phyloP scores from a whole-genome alignment of 2,329 filamentous ascomycete genomes.

The Cercospora sesami region DNA sequence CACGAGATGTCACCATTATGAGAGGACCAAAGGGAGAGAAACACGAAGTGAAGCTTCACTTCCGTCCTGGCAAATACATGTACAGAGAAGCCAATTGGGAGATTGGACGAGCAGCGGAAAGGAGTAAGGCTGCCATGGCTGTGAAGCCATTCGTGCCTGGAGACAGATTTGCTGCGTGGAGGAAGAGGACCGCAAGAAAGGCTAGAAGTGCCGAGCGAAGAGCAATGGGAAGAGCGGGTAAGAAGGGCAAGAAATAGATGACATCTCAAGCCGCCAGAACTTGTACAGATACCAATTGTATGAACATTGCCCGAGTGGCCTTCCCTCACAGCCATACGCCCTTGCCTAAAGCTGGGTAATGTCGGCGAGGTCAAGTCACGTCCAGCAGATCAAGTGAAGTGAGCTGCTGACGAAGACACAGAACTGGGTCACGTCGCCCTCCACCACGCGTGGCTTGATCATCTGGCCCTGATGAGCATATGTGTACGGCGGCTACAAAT shows the following conservation, averaged over 20 bases:
- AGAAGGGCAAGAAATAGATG: conserved; percentile 15
- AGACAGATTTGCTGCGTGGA: conserved; percentile 66
- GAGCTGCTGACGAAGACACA: not conserved
- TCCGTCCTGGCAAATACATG: conserved; percentile 59
- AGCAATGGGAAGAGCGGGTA: conserved; percentile 50
- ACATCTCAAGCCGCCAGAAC: not conserved
- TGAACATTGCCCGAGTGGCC: not conserved
- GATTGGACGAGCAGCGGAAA: conserved; percentile 65
- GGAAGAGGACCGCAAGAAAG: conserved; percentile 56
- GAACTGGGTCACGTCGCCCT: not conserved
- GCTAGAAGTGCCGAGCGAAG: conserved; percentile 56
- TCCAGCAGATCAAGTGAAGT: not conserved
- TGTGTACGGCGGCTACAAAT: not conserved
- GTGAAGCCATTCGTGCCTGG: conserved; percentile 57
- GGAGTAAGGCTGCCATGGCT: conserved; percentile 52
- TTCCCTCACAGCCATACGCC: not conserved
- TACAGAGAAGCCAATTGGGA: conserved; percentile 66
- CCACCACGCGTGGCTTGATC: not conserved
- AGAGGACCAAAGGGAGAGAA: conserved; percentile 39
- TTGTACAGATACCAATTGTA: conserved; percentile 16
- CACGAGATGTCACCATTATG: conserved; percentile 29
- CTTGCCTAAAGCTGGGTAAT: not conserved
- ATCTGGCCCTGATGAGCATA: not conserved
- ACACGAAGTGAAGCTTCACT: conserved; percentile 39
- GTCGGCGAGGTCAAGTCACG: not conserved